phyloP scores from a whole-genome alignment of 306 rosid species.

The Albizia julibrissin region DNA sequence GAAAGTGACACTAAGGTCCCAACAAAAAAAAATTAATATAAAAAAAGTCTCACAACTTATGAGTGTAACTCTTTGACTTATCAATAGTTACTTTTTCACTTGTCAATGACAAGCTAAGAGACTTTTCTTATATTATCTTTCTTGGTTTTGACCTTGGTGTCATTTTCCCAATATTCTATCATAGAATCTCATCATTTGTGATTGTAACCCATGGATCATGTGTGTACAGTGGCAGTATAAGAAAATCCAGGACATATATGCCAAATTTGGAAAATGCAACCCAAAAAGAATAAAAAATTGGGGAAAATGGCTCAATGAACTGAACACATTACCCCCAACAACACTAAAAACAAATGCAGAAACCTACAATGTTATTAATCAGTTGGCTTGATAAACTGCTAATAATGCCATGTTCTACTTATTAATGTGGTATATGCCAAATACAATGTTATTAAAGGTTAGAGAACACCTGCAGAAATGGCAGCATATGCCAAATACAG shows the following conservation, averaged over 20 bases:
- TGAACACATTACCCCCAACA: background rate
- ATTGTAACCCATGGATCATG: background rate
- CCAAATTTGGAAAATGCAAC: background rate
- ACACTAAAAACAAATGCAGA: background rate
- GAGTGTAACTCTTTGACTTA: too few species aligned
- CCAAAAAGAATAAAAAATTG: background rate
- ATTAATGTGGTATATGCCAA: constrained; percentile 44
- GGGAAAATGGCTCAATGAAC: background rate
- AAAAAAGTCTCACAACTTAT: too few species aligned
- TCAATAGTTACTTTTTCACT: too few species aligned
- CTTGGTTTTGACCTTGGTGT: too few species aligned
- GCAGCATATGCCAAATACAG: constrained; percentile 67
- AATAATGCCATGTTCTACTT: background rate
- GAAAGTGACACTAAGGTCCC: too few species aligned
- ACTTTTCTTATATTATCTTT: too few species aligned
- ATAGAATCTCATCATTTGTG: too few species aligned
- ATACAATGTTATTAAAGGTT: background rate
- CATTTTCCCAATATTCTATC: too few species aligned
- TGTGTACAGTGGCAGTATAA: background rate
- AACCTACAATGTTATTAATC: background rate
- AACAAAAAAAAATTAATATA: too few species aligned
- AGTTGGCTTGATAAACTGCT: background rate
- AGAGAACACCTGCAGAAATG: constrained; percentile 72
- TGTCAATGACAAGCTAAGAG: too few species aligned
- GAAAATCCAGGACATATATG: background rate